phyloP scores from a whole-genome alignment of 768 basidiomycete genomes.

The Trametes cinnabarina region DNA sequence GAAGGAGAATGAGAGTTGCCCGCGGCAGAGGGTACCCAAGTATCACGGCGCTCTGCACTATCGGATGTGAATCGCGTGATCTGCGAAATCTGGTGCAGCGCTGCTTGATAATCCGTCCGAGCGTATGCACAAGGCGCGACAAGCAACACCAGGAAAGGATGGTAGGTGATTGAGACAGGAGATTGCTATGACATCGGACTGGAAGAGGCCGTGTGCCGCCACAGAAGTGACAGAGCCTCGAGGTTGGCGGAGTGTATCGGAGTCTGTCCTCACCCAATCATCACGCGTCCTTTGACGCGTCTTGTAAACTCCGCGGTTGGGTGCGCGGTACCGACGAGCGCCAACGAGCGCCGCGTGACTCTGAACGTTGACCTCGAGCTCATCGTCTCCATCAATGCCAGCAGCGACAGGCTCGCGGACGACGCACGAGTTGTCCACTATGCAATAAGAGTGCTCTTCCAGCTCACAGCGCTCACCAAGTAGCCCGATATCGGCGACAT shows the following conservation, averaged over 20 bases:
- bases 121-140: too few species aligned
- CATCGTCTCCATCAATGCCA: not conserved
- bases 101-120: too few species aligned
- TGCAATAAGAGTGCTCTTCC: not conserved
- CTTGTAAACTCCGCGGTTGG: not conserved
- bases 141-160: too few species aligned
- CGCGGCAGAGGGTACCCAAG: not conserved
- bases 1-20: too few species aligned
- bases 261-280: not conserved
- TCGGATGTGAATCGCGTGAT: conserved; percentile 1
- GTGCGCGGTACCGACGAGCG: too few species aligned
- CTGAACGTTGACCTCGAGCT: not conserved
- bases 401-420: not conserved
- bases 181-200: too few species aligned
- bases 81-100: too few species aligned
- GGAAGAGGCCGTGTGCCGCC: too few species aligned
- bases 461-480: not conserved
- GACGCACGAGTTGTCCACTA: not conserved
- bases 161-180: too few species aligned
- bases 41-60: conserved; percentile 1
- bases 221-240: not conserved
- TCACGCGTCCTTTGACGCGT: not conserved
- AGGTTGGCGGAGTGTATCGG: not conserved
- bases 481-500: conserved; percentile 11
- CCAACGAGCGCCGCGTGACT: too few species aligned